Evolutionary conservation across 2,329 filamentous ascomycete species (phyloP).

Genomic region (Cryphonectria carpinicola): DNA sequence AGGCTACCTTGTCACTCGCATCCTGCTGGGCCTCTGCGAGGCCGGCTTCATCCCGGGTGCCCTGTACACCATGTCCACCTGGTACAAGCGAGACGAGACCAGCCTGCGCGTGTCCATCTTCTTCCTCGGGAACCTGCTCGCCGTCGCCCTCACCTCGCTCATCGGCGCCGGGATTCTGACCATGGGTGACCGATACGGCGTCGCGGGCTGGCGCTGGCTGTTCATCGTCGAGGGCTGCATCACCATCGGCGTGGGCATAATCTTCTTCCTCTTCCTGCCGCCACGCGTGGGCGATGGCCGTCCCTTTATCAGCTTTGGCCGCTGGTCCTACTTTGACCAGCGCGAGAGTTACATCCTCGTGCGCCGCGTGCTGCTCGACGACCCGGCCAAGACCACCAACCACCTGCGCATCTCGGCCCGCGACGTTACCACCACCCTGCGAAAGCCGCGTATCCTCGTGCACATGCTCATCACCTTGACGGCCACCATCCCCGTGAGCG

Average conservation of each 20-base stretch:
- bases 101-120: slow-evolving; percentile 45
- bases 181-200: slow-evolving; percentile 31
- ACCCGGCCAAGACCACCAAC: slow-evolving; percentile 43
- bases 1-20: slow-evolving; percentile 31
- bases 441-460: slow-evolving; percentile 53
- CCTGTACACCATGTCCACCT: slow-evolving; percentile 44
- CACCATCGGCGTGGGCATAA: slow-evolving; percentile 38
- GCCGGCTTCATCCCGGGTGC: slow-evolving; percentile 43
- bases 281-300: slow-evolving; percentile 41
- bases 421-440: slow-evolving; percentile 43
- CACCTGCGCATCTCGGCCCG: slow-evolving; percentile 42
- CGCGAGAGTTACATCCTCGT: slow-evolving; percentile 47
- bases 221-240: slow-evolving; percentile 40
- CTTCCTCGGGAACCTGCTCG: slow-evolving; percentile 38
- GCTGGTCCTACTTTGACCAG: slow-evolving; percentile 47
- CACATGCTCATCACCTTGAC: slow-evolving; percentile 55
- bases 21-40: slow-evolving; percentile 37
- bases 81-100: slow-evolving; percentile 47
- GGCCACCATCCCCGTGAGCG: slow-evolving; percentile 52
- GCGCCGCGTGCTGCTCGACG: slow-evolving; percentile 47
- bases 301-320: slow-evolving; percentile 40
- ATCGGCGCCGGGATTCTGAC: slow-evolving; percentile 34
- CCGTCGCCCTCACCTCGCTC: slow-evolving; percentile 38
- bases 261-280: slow-evolving; percentile 39
- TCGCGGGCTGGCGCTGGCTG: slow-evolving; percentile 51